Conservation (phyloP, 78 protist genomes). For the Dictyostelium discoideum region DNA sequence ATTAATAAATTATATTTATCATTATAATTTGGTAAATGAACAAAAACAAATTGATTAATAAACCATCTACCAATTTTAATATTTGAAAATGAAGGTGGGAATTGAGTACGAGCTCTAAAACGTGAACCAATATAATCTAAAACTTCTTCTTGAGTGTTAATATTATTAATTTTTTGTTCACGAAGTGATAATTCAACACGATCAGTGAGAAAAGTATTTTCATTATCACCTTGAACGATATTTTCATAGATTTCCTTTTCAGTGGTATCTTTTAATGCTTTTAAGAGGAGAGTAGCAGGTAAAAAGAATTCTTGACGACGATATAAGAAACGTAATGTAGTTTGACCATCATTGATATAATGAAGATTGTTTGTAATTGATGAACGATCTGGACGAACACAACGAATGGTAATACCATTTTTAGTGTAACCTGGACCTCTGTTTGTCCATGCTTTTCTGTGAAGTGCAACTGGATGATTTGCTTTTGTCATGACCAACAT, state of each 20-base stretch:
- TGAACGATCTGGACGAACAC: constrained; percentile 91
- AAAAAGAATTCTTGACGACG: constrained; percentile 92
- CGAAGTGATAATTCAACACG: constrained; percentile 88
- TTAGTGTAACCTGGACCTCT: constrained; percentile 93
- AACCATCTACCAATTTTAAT: constrained; percentile 79
- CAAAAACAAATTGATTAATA: constrained; percentile 80
- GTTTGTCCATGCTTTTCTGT: constrained; percentile 84
- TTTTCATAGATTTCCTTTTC: constrained; percentile 90
- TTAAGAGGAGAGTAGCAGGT: constrained; percentile 89
- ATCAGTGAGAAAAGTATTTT: constrained; percentile 83
- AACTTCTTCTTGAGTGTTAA: constrained; percentile 65
- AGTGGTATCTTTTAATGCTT: constrained; percentile 79
- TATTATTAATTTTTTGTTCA: constrained; percentile 8
- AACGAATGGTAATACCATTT: constrained; percentile 90
- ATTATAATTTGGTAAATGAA: constrained; percentile 84
- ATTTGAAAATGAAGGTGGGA: constrained; percentile 45
- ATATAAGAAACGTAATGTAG: constrained; percentile 83
- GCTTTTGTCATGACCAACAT: constrained; percentile 90
- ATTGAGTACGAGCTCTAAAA: constrained; percentile 48
- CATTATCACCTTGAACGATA: constrained; percentile 47
- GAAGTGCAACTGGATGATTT: constrained; percentile 85
- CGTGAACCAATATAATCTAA: constrained; percentile 85
- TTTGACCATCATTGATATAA: constrained; percentile 88
- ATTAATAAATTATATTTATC: constrained; percentile 92
- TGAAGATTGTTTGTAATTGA: constrained; percentile 90